Conservation (phyloP, 805 yeast genomes). For the Candida dendrica region DNA sequence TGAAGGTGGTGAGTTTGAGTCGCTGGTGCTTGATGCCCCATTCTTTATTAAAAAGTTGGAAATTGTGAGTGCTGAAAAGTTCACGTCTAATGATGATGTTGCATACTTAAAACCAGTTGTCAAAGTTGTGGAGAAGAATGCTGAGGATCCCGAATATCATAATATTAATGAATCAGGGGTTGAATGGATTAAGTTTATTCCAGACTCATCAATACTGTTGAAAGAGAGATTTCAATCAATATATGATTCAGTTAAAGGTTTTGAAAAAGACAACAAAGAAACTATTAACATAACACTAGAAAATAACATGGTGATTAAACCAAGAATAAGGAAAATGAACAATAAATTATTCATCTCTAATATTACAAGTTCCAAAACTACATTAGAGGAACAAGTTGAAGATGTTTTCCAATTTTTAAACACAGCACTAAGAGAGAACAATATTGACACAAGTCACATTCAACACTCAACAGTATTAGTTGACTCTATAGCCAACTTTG, state of each 20-base stretch:
- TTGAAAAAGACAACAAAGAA: neutral
- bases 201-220: conserved; percentile 23
- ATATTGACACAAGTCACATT: conserved; percentile 37
- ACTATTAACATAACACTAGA: neutral
- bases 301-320: neutral
- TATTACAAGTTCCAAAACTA: conserved; percentile 16
- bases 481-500: conserved; percentile 58
- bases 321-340: conserved; percentile 16
- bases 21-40: conserved; percentile 86
- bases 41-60: conserved; percentile 53
- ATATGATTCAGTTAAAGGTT: conserved; percentile 10
- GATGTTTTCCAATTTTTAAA: conserved; percentile 43
- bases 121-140: conserved; percentile 33
- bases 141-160: conserved; percentile 16
- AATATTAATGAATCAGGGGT: conserved; percentile 9
- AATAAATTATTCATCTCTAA: conserved; percentile 37
- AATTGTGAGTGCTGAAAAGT: conserved; percentile 12
- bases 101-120: conserved; percentile 56
- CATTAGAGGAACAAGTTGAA: conserved; percentile 36
- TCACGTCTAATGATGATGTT: conserved; percentile 50
- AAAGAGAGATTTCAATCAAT: conserved; percentile 33
- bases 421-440: conserved; percentile 22
- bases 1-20: conserved; percentile 98
- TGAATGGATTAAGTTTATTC: conserved; percentile 18
- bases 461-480: conserved; percentile 57